Conservation (phyloP, 2,329 filamentous ascomycete species). For the Akanthomyces muscarius region DNA sequence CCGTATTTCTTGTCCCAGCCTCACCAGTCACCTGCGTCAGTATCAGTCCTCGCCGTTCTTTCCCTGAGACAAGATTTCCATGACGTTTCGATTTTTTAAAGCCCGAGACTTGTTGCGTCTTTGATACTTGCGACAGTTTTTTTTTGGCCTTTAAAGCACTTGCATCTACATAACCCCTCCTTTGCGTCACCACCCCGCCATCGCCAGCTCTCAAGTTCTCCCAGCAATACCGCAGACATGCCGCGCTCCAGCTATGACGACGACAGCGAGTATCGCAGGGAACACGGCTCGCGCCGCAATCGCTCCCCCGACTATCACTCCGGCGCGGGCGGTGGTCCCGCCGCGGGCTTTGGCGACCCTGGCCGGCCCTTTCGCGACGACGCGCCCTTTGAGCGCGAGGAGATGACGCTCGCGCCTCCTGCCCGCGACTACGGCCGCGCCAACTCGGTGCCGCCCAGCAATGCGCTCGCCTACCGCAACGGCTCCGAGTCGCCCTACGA, state of each 20-base stretch:
- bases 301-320: conserved; percentile 32
- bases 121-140: background rate
- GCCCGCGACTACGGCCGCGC: conserved; percentile 26
- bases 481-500: conserved; percentile 23
- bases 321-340: conserved; percentile 25
- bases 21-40: background rate
- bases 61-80: background rate
- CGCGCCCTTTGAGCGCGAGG: conserved; percentile 27
- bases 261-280: conserved; percentile 14
- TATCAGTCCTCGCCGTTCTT: background rate
- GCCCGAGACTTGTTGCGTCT: background rate
- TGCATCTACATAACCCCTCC: background rate
- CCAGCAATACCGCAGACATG: background rate
- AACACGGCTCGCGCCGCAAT: conserved; percentile 17
- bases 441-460: conserved; percentile 31
- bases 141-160: background rate
- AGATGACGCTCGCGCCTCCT: conserved; percentile 27
- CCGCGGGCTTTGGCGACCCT: conserved; percentile 16
- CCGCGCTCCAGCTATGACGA: conserved; percentile 21
- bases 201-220: background rate
- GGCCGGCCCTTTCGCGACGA: conserved; percentile 23
- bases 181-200: background rate
- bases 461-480: conserved; percentile 25
- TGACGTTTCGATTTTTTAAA: background rate
- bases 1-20: background rate